A percentile compares a stretch with the other conserved stretches of the same genome.
These are phyloP conservation scores for Xylaria digitata DNA, from an alignment of 2,329 filamentous ascomycete species.

Conservation along the genomic window DNA sequence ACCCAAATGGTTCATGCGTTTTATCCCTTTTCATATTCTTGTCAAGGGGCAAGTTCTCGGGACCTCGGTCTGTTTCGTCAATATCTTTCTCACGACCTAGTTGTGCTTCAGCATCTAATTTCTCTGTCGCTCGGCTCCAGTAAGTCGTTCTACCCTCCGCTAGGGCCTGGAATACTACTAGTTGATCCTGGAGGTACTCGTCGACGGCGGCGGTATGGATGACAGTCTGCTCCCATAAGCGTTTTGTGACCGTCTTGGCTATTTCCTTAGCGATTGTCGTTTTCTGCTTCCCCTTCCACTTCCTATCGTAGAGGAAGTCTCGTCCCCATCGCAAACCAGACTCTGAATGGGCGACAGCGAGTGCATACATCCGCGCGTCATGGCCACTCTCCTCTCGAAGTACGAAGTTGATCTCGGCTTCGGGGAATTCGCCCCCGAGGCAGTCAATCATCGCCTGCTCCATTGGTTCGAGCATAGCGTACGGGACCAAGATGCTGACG, in stretches of 20 bases:
- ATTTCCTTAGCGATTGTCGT: slow-evolving; percentile 54
- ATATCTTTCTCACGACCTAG: slow-evolving; percentile 41
- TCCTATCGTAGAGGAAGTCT: slow-evolving; percentile 57
- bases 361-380: slow-evolving; percentile 64
- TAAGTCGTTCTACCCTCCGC: slow-evolving; percentile 64
- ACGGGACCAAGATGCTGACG: slow-evolving; percentile 63
- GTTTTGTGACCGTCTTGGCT: slow-evolving; percentile 58
- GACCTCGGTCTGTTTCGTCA: slow-evolving; percentile 27
- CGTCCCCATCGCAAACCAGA: slow-evolving; percentile 60
- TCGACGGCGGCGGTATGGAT: slow-evolving; percentile 61
- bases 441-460: slow-evolving; percentile 54
- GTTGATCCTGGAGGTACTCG: slow-evolving; percentile 69
- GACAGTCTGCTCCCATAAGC: slow-evolving; percentile 59
- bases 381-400: slow-evolving; percentile 63
- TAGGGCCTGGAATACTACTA: slow-evolving; percentile 70
- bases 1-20: slow-evolving; percentile 63
- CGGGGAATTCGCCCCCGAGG: slow-evolving; percentile 57
- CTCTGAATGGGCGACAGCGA: slow-evolving; percentile 66
- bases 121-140: slow-evolving; percentile 45
- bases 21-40: slow-evolving; percentile 56
- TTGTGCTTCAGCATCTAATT: slow-evolving; percentile 31
- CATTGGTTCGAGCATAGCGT: slow-evolving; percentile 56
- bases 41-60: slow-evolving; percentile 40
- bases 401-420: slow-evolving; percentile 58
- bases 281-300: slow-evolving; percentile 56